These are phyloP conservation scores for Bolboschoenoplectus hybrid DNA, from an alignment of 202 grass and related monocot genomes.

Conservation along the genomic window DNA sequence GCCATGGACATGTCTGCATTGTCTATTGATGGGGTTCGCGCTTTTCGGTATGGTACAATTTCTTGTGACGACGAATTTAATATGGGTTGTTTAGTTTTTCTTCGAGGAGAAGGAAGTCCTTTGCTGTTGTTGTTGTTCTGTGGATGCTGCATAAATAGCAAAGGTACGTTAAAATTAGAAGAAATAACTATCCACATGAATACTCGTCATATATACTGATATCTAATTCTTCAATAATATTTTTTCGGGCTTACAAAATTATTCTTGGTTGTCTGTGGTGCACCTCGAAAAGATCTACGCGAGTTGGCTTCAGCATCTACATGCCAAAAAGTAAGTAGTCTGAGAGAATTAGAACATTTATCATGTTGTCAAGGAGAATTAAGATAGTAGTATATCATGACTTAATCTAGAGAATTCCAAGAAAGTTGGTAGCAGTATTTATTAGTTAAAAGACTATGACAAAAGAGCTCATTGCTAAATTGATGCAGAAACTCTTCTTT, in stretches of 20 bases:
- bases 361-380: conserved; percentile 3
- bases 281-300: conserved; percentile 40
- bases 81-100: conserved; percentile 42
- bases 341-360: not conserved
- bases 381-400: conserved; percentile 18
- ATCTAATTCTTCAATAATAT: not conserved
- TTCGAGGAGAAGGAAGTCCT: conserved; percentile 32
- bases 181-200: not conserved
- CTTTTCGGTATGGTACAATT: conserved; percentile 73
- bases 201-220: not conserved
- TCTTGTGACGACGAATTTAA: conserved; percentile 40
- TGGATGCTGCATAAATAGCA: conserved; percentile 16
- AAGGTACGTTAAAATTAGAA: not conserved
- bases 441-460: not conserved
- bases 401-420: not conserved
- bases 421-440: not conserved
- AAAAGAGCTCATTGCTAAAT: not conserved
- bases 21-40: conserved; percentile 25
- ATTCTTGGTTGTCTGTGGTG: conserved; percentile 45
- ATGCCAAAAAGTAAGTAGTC: conserved; percentile 25
- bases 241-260: conserved; percentile 49
- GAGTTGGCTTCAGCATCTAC: conserved; percentile 54
- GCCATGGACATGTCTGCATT: conserved; percentile 71
- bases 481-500: not conserved
- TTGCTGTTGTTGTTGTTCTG: conserved; percentile 33